A percentile compares a stretch with the other conserved stretches of the same genome.
These are phyloP conservation scores for Pisolithus microcarpus DNA, from an alignment of 768 basidiomycete genomes.

Conservation along the genomic window DNA sequence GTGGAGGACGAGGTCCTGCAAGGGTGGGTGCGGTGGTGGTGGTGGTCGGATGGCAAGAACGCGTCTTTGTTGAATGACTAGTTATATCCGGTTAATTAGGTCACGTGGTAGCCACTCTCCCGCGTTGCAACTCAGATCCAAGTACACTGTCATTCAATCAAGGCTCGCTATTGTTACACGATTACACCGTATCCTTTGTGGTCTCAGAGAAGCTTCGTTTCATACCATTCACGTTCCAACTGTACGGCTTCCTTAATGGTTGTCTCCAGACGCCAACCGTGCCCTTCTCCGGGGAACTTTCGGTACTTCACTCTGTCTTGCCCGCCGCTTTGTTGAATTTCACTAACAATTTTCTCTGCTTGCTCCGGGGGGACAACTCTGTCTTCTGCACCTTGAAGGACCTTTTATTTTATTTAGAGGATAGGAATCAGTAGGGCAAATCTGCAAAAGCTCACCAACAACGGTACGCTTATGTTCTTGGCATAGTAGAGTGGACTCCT, in stretches of 20 bases:
- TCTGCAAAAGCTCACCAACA: slow-evolving; percentile 41
- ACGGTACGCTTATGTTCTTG: slow-evolving; percentile 54
- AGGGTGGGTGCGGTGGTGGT: slow-evolving; percentile 10
- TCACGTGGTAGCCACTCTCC: slow-evolving; percentile 14
- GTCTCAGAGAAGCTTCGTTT: slow-evolving; percentile 8
- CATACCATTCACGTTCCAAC: slow-evolving; percentile 29
- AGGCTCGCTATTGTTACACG: no score
- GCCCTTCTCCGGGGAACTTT: slow-evolving; percentile 38
- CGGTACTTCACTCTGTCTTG: slow-evolving; percentile 16
- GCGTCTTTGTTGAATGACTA: slow-evolving; percentile 26
- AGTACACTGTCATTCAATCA: no score
- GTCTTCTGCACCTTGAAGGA: slow-evolving; percentile 57
- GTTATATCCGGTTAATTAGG: slow-evolving; percentile 21
- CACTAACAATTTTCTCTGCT: slow-evolving; percentile 28
- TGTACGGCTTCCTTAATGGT: slow-evolving; percentile 27
- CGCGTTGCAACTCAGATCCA: no score
- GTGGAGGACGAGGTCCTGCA: not conserved
- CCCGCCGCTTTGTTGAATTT: not conserved
- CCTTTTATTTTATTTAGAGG: slow-evolving; percentile 27
- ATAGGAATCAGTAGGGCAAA: no score
- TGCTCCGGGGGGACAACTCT: slow-evolving; percentile 60
- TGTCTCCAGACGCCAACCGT: slow-evolving; percentile 26
- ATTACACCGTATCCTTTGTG: no score
- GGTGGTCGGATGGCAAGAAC: slow-evolving; percentile 19
- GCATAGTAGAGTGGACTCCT: slow-evolving; percentile 48